Conservation (phyloP, 2,329 filamentous ascomycete genomes). For the Pochonia chlamydosporia region DNA sequence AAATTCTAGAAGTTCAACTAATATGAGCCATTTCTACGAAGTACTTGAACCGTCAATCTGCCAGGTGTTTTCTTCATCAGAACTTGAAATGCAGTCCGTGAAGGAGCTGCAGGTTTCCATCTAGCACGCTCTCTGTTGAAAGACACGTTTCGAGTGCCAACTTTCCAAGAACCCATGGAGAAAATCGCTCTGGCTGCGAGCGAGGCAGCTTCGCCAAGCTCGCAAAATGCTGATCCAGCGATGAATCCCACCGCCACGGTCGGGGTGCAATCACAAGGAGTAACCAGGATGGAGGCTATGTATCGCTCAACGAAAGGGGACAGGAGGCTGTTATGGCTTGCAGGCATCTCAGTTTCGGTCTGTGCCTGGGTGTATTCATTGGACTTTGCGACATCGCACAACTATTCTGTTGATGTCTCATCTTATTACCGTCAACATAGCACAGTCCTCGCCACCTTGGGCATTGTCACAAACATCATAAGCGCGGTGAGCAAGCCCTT, state of each 20-base stretch:
- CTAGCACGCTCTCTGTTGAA: not conserved
- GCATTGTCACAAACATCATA: slow-evolving; percentile 28
- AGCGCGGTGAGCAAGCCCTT: slow-evolving; percentile 53
- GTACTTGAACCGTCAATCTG: too few species aligned
- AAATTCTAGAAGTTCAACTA: too few species aligned
- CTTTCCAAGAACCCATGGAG: not conserved
- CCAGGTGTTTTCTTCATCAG: too few species aligned
- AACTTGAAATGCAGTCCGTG: too few species aligned
- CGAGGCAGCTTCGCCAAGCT: not conserved
- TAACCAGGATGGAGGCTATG: slow-evolving; percentile 24
- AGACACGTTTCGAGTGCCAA: not conserved
- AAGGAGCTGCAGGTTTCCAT: too few species aligned
- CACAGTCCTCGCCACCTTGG: slow-evolving; percentile 20
- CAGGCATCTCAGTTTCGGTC: slow-evolving; percentile 21
- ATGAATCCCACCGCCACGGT: slow-evolving; percentile 4
- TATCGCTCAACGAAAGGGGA: slow-evolving; percentile 21
- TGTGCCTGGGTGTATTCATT: slow-evolving; percentile 26
- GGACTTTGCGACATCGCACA: slow-evolving; percentile 21
- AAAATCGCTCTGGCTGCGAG: not conserved
- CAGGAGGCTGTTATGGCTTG: slow-evolving; percentile 19
- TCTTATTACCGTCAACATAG: slow-evolving; percentile 23
- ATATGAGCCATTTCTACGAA: too few species aligned
- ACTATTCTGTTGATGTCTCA: slow-evolving; percentile 23
- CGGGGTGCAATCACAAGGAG: slow-evolving; percentile 18
- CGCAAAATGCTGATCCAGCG: not conserved